phyloP scores from a whole-genome alignment of 805 yeast genomes.

The Komagataella ulmi region DNA sequence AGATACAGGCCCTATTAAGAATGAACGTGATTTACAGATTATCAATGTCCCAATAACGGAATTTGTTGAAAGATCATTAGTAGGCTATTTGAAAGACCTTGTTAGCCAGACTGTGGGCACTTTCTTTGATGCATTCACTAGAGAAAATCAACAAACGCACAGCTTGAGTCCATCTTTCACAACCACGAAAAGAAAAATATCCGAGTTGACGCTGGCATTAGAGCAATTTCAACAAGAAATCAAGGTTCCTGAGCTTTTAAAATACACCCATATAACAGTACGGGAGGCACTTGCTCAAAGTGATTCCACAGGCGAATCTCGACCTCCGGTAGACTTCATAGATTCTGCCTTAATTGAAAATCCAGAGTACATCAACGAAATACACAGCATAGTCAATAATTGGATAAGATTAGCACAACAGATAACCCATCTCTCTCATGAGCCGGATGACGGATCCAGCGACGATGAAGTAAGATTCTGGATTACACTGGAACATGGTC shows the following conservation, averaged over 20 bases:
- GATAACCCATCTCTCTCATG: constrained; percentile 38
- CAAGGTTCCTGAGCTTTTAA: constrained; percentile 50
- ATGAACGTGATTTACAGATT: not conserved
- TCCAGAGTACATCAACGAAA: constrained; percentile 42
- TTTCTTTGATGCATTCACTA: not conserved
- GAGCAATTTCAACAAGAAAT: constrained; percentile 56
- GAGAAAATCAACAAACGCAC: not conserved
- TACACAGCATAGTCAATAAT: constrained; percentile 56
- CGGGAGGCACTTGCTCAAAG: constrained; percentile 18
- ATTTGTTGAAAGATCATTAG: not conserved
- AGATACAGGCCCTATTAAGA: not conserved
- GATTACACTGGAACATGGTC: constrained; percentile 54
- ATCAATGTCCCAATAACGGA: not conserved
- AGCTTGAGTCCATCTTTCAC: constrained; percentile 4
- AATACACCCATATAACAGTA: constrained; percentile 38
- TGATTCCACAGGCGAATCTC: constrained; percentile 4
- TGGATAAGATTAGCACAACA: constrained; percentile 61
- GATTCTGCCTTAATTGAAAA: constrained; percentile 27
- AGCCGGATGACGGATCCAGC: constrained; percentile 40
- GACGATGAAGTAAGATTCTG: constrained; percentile 67
- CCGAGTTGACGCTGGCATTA: constrained; percentile 54
- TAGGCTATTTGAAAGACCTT: not conserved
- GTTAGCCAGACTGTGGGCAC: not conserved
- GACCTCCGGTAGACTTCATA: constrained; percentile 4
- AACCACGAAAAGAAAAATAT: constrained; percentile 45